phyloP scores from a whole-genome alignment of 306 rosid species.

The Citrullus colocynthis region DNA sequence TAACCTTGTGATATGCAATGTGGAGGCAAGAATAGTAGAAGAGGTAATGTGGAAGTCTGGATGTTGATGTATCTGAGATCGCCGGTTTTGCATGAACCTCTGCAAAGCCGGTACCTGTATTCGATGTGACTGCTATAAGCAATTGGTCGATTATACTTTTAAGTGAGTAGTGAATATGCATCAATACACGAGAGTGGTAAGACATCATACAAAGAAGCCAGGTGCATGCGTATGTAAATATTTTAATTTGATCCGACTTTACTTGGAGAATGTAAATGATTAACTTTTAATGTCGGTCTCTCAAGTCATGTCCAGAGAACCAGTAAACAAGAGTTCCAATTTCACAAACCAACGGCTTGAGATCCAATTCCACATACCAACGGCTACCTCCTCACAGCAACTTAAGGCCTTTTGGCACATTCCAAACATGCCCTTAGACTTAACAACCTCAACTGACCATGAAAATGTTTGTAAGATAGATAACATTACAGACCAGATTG shows the following conservation, averaged over 20 bases:
- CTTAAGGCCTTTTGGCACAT: neutral
- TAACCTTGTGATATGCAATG: constrained; percentile 92
- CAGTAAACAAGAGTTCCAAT: neutral
- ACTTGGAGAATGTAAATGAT: neutral
- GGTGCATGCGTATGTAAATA: neutral
- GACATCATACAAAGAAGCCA: neutral
- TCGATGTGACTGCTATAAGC: neutral
- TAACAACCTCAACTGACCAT: neutral
- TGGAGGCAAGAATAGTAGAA: constrained; percentile 89
- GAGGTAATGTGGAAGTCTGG: constrained; percentile 97
- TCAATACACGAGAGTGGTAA: neutral
- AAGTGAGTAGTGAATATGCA: neutral
- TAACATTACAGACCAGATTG: neutral
- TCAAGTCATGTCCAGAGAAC: neutral
- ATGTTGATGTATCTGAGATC: constrained; percentile 83
- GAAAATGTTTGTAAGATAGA: neutral
- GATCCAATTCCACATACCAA: neutral
- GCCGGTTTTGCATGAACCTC: constrained; percentile 81
- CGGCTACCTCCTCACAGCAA: neutral
- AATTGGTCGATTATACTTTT: neutral
- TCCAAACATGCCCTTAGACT: neutral
- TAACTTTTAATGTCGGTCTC: neutral
- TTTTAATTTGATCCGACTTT: neutral
- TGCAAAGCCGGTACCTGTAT: constrained; percentile 85
- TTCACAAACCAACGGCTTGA: neutral